Conservation (phyloP, 352 stramenopile species). For the Bremia lactucae region DNA sequence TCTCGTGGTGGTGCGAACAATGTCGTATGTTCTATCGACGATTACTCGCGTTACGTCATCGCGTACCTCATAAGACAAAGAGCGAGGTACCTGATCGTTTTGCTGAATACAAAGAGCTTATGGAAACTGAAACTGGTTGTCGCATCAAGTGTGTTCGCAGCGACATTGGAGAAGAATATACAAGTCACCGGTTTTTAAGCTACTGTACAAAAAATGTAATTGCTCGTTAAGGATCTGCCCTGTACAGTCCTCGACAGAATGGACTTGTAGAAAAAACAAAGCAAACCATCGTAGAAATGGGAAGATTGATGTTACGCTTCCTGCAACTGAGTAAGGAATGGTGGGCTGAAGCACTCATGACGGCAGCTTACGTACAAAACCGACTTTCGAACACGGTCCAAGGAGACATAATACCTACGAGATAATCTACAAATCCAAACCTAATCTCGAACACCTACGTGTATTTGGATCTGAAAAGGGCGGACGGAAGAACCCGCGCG, state of each 20-base stretch:
- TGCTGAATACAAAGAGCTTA: slow-evolving; percentile 1
- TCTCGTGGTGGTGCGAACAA: no score
- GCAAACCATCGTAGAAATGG: slow-evolving; percentile 6
- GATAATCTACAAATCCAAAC: no score
- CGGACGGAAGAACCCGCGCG: slow-evolving; percentile 92
- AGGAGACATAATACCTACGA: no score
- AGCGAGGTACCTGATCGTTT: slow-evolving; percentile 5
- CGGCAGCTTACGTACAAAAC: slow-evolving; percentile 9
- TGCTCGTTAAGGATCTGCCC: slow-evolving; percentile 2
- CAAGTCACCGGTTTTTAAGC: slow-evolving; percentile 1
- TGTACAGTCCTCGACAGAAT: slow-evolving; percentile 11
- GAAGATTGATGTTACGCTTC: slow-evolving; percentile 6
- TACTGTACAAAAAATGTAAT: slow-evolving; percentile 6
- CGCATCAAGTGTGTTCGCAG: slow-evolving; percentile 8
- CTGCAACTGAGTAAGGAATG: slow-evolving; percentile 4
- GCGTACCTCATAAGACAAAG: slow-evolving; percentile 10
- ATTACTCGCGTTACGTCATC: slow-evolving; percentile 4
- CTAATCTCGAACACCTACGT: no score
- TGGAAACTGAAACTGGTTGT: slow-evolving; percentile 3
- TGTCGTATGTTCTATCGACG: slow-evolving; percentile 12
- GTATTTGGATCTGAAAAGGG: slow-evolving; percentile 96
- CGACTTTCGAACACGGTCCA: background rate
- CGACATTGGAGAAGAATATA: slow-evolving; percentile 20
- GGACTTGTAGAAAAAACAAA: slow-evolving; percentile 12
- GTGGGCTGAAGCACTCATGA: slow-evolving; percentile 14